phyloP scores from a whole-genome alignment of 179 eudicot species.

The Beta corolliflora region DNA sequence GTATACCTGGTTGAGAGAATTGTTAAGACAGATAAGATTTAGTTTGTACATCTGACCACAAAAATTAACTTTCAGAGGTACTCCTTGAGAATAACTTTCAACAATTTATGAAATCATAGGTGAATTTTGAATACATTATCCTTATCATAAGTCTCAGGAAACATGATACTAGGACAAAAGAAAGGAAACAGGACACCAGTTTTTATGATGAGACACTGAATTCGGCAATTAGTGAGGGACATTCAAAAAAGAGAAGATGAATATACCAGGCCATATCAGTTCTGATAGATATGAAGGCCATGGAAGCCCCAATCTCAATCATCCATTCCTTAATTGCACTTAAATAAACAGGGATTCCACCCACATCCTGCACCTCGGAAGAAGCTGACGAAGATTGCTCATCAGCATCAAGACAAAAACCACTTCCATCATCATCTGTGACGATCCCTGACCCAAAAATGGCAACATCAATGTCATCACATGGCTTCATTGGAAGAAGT shows the following conservation, averaged over 20 bases:
- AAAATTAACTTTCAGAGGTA: no score
- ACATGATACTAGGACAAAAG: background rate
- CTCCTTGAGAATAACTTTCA: background rate
- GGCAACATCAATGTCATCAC: conserved; percentile 89
- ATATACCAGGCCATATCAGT: conserved; percentile 95
- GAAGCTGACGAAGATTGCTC: conserved; percentile 56
- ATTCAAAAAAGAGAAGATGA: conserved; percentile 17
- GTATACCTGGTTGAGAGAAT: background rate
- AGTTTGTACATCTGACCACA: background rate
- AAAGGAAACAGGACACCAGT: background rate
- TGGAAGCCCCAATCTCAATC: conserved; percentile 91
- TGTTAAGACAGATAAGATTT: background rate
- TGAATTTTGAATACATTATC: background rate
- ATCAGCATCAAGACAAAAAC: conserved; percentile 73
- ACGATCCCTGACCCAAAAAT: conserved; percentile 91
- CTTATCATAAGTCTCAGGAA: background rate
- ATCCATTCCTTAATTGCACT: conserved; percentile 98
- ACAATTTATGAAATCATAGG: background rate
- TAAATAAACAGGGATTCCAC: conserved; percentile 81
- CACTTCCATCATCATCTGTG: conserved; percentile 90
- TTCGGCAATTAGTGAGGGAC: background rate
- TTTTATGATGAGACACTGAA: background rate
- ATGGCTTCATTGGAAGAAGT: conserved; percentile 96
- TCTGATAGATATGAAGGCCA: conserved; percentile 87
- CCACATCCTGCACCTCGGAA: conserved; percentile 45